Evolutionary conservation across 345 rosid species (phyloP), one percentile per base, ranked within the genome.

Genomic region (Trapa incisa): DNA sequence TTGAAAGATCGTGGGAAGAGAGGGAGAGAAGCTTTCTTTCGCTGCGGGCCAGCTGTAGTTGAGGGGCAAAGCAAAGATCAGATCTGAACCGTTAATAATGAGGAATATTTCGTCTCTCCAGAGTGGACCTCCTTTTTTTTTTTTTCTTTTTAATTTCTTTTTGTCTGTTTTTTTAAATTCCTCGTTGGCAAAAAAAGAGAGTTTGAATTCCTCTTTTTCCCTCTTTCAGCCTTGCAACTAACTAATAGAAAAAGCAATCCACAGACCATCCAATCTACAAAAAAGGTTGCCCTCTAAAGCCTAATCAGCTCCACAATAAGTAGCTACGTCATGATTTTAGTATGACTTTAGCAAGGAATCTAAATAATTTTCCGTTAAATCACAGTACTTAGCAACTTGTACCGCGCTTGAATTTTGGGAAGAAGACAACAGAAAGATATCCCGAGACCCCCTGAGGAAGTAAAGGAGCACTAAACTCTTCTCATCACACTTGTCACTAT

Each of bases 71-170:
- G 70, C 65, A 56, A 82, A 79, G 79, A 87, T 85, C 86, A 73
- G 82, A 82, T 87, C 92, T 81, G 73, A 66, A 75, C 85, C 87
- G 82, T 81, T 22, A 16, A 77, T 73, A 77, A 67, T 67, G 54
- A 58, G 16, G 52, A 5, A 43, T 37, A 37, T 41, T 22, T 41
- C 65, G 22, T 9, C 22, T 43, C 42, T 65, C 33, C 6, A 43
- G 29, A 47, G 52, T 43, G 16, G 15, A 16, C 47, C 17, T 16
- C 12, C 50, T 32, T 22, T 65, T 10, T 65, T 2, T 41, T n/a
- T 1, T 65, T 42, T 41, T 8, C 43, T 41, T 65, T n/a, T 14
- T 29, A 37, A 16, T 39, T 43, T 37, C 64, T 45, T 45, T 45
- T 11, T 45, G 48, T 45, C 6, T 22, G 29, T 22, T 22, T 22